These are phyloP conservation scores for Heliophila coronopifolia DNA, from an alignment of 441 rosid genomes.

Conservation along the genomic window DNA sequence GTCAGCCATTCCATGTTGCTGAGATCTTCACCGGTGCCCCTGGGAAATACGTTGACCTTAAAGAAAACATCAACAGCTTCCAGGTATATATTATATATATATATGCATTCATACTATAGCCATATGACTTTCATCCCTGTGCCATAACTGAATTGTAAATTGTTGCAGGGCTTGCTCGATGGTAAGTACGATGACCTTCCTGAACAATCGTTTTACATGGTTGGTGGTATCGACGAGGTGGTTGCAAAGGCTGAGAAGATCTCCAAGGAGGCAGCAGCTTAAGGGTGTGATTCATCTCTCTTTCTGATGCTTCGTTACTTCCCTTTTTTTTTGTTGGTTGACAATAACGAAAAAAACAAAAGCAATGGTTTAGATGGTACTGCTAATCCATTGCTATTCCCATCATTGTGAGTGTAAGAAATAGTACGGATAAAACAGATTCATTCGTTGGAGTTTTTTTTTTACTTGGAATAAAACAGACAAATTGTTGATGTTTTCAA, in stretches of 20 bases:
- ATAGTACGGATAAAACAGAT: slow-evolving; percentile 9
- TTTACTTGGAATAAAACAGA: slow-evolving; percentile 18
- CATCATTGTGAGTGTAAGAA: slow-evolving; percentile 22
- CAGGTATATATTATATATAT: slow-evolving; percentile 50
- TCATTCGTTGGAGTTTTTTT: slow-evolving; percentile 21
- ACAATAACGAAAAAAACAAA: slow-evolving; percentile 37
- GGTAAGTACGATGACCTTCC: slow-evolving; percentile 92
- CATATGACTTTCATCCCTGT: not conserved
- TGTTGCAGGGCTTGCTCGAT: slow-evolving; percentile 71
- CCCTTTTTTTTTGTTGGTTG: slow-evolving; percentile 29
- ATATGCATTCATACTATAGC: not conserved
- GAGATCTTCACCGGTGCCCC: slow-evolving; percentile 97
- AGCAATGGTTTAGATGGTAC: not conserved
- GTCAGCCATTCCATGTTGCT: slow-evolving; percentile 97
- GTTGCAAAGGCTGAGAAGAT: slow-evolving; percentile 91
- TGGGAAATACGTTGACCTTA: slow-evolving; percentile 90
- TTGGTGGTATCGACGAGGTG: slow-evolving; percentile 95
- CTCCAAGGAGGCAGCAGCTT: slow-evolving; percentile 60
- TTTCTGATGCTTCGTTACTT: not conserved
- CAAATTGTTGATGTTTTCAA: slow-evolving; percentile 19
- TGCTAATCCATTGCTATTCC: slow-evolving; percentile 4
- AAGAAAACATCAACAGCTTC: slow-evolving; percentile 82
- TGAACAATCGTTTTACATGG: slow-evolving; percentile 96
- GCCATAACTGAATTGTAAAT: not conserved
- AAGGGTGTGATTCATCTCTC: not conserved